Evolutionary conservation across 768 basidiomycete genomes (phyloP).

Genomic region (Serendipita indica): DNA sequence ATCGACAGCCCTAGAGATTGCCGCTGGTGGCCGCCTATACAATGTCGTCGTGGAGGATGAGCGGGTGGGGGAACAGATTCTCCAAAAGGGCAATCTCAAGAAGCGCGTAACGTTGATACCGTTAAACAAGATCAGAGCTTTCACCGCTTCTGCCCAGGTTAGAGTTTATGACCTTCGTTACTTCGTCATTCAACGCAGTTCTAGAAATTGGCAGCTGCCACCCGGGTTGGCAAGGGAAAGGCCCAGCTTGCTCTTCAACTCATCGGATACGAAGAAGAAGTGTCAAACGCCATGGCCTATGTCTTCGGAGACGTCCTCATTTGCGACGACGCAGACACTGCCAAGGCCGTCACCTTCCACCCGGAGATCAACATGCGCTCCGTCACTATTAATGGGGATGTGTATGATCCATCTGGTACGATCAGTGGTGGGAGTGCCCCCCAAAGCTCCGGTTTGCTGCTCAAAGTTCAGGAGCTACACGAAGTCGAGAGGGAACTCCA

Average conservation of each 20-base stretch:
- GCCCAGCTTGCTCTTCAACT: conserved; percentile 80
- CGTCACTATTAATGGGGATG: conserved; percentile 87
- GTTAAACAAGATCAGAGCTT: conserved; percentile 73
- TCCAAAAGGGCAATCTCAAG: conserved; percentile 62
- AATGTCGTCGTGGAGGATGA: conserved; percentile 92
- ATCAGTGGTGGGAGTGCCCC: conserved; percentile 85
- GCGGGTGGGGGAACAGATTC: conserved; percentile 66
- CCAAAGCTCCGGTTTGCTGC: conserved; percentile 51
- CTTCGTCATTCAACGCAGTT: neutral
- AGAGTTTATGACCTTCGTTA: conserved; percentile 12
- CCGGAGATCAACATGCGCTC: conserved; percentile 52
- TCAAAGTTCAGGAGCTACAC: conserved; percentile 72
- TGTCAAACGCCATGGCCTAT: conserved; percentile 77
- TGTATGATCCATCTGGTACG: conserved; percentile 92
- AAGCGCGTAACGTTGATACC: conserved; percentile 91
- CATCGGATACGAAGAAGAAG: conserved; percentile 65
- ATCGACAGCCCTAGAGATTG: conserved; percentile 83
- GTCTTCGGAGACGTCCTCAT: conserved; percentile 90
- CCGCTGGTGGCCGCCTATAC: conserved; percentile 77
- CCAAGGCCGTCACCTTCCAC: conserved; percentile 77
- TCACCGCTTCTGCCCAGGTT: conserved; percentile 37
- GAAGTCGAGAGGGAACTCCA: conserved; percentile 46
- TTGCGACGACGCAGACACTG: conserved; percentile 76
- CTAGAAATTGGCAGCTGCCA: conserved; percentile 65
- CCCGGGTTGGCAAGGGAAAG: conserved; percentile 59